Evolutionary conservation across 2,329 filamentous ascomycete species (phyloP).

Genomic region (Talaromyces atroroseus): DNA sequence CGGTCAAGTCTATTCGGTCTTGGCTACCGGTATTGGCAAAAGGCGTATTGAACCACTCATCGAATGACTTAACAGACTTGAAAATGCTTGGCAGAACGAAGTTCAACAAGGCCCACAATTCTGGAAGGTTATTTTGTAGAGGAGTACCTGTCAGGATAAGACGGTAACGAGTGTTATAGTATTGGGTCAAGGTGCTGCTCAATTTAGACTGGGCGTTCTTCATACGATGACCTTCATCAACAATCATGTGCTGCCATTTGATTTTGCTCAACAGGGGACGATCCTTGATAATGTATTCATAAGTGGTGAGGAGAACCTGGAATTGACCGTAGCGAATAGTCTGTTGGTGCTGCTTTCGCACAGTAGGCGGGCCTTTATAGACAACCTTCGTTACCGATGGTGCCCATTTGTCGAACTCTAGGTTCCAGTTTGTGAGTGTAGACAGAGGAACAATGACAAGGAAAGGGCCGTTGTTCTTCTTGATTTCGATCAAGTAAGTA

Average conservation of each 20-base stretch:
- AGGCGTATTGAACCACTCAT: constrained; percentile 99
- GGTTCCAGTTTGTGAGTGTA: constrained; percentile 96
- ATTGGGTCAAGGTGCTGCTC: constrained; percentile 87
- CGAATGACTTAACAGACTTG: constrained; percentile 97
- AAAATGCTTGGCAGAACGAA: constrained; percentile 98
- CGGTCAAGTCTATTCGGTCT: constrained; percentile 96
- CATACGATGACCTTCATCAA: constrained; percentile 99
- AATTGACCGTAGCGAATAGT: constrained; percentile 92
- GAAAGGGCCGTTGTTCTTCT: constrained; percentile 85
- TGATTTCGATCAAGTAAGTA: constrained; percentile 94
- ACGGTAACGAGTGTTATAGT: constrained; percentile 91
- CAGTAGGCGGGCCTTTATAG: constrained; percentile 90
- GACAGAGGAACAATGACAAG: constrained; percentile 94
- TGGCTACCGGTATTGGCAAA: constrained; percentile 97
- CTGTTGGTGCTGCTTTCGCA: constrained; percentile 84
- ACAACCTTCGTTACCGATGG: constrained; percentile 80
- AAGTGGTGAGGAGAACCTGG: constrained; percentile 93
- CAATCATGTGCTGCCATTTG: constrained; percentile 99
- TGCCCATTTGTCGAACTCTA: constrained; percentile 99
- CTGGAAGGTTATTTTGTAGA: constrained; percentile 91
- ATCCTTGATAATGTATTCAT: constrained; percentile 99
- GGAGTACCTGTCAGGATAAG: constrained; percentile 97
- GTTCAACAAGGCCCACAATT: constrained; percentile 97
- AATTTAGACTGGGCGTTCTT: constrained; percentile 97
- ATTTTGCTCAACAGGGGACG: constrained; percentile 92